Conservation (phyloP, 2,329 filamentous ascomycete genomes). For the Endoconidiophora polonica region DNA sequence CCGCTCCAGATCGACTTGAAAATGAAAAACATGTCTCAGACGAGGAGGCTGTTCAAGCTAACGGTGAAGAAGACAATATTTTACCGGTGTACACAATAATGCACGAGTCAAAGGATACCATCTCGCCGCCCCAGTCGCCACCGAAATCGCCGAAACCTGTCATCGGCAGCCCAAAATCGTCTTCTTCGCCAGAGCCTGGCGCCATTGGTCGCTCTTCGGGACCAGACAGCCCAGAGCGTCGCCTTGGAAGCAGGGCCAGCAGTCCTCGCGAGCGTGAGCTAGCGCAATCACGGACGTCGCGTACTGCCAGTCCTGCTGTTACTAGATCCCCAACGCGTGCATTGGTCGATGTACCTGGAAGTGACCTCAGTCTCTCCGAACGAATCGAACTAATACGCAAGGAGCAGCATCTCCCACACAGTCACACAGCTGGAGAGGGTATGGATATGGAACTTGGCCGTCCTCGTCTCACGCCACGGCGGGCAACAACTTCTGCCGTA, state of each 20-base stretch:
- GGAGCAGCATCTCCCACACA: constrained; percentile 19
- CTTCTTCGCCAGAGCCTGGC: constrained; percentile 1
- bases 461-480: background rate
- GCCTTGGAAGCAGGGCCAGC: constrained; percentile 5
- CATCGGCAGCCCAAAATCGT: background rate
- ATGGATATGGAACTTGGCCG: constrained; percentile 34
- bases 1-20: background rate
- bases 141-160: constrained; percentile 4
- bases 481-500: constrained; percentile 1
- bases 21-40: background rate
- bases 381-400: constrained; percentile 17
- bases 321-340: constrained; percentile 3
- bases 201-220: background rate
- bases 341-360: background rate
- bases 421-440: constrained; percentile 21
- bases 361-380: constrained; percentile 11
- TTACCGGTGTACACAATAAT: background rate
- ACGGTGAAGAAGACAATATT: background rate
- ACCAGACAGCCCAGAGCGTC: constrained; percentile 1
- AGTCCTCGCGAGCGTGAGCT: constrained; percentile 4
- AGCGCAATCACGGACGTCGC: constrained; percentile 3
- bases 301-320: background rate
- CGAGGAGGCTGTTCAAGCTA: background rate
- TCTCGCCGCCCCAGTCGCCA: background rate
- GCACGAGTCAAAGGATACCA: background rate